A percentile compares a stretch with the other conserved stretches of the same genome.
Conservation (phyloP, 2,329 filamentous ascomycete species). For the Plenodomus lindquistii region DNA sequence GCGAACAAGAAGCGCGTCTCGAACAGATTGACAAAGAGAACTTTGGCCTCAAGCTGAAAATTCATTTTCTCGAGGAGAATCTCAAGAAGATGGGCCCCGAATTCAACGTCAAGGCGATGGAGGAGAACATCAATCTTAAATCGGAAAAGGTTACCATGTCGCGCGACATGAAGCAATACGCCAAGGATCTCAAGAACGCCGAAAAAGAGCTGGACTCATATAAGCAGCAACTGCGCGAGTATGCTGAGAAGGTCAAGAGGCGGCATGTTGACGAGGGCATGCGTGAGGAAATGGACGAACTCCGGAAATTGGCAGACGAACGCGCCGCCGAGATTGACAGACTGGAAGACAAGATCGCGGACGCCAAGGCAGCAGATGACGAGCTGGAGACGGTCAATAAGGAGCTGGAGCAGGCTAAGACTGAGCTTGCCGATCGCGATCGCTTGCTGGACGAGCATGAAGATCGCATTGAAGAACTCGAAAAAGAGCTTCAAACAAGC, state of each 20-base stretch:
- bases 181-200: slow-evolving; percentile 79
- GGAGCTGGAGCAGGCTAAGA: slow-evolving; percentile 40
- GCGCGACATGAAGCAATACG: slow-evolving; percentile 81
- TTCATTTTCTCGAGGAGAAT: slow-evolving; percentile 93
- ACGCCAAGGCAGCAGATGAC: slow-evolving; percentile 33
- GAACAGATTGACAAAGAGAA: slow-evolving; percentile 98
- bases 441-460: slow-evolving; percentile 44
- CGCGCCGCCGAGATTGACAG: slow-evolving; percentile 42
- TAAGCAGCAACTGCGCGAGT: slow-evolving; percentile 76
- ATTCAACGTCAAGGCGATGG: slow-evolving; percentile 84
- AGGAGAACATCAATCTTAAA: slow-evolving; percentile 95
- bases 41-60: slow-evolving; percentile 67
- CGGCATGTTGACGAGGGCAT: slow-evolving; percentile 74
- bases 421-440: slow-evolving; percentile 41
- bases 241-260: slow-evolving; percentile 79
- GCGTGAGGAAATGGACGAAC: slow-evolving; percentile 61
- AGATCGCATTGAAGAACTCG: slow-evolving; percentile 41
- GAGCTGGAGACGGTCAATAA: slow-evolving; percentile 42
- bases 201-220: slow-evolving; percentile 87
- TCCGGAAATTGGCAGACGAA: slow-evolving; percentile 51
- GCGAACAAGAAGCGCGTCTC: slow-evolving; percentile 92
- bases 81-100: slow-evolving; percentile 84
- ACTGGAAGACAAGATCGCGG: slow-evolving; percentile 40
- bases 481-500: slow-evolving; percentile 37
- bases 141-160: slow-evolving; percentile 90